A percentile compares a stretch with the other conserved stretches of the same genome.
phyloP scores from a whole-genome alignment of 441 rosid genomes.

The Eutrema salsugineum region DNA sequence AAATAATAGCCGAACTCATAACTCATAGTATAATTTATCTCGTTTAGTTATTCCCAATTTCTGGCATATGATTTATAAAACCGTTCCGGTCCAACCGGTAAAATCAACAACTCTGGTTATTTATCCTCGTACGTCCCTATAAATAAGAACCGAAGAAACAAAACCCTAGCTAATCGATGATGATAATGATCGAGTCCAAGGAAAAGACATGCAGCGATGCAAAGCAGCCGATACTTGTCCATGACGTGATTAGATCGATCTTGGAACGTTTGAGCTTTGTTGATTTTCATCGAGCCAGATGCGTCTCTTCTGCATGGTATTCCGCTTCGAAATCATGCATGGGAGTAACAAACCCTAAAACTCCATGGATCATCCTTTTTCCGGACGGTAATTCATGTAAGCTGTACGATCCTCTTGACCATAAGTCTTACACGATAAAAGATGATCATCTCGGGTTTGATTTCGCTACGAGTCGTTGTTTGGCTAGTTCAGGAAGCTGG shows the following conservation, averaged over 20 bases:
- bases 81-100: too few relatives aligned
- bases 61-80: too few relatives aligned
- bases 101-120: too few relatives aligned
- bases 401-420: neutral
- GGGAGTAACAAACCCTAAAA: neutral
- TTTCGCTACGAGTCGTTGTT: neutral
- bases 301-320: neutral
- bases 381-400: neutral
- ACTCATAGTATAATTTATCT: too few relatives aligned
- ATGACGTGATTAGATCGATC: neutral
- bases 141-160: neutral
- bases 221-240: neutral
- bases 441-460: neutral
- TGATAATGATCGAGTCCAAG: neutral
- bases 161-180: too few relatives aligned
- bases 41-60: too few relatives aligned
- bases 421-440: neutral
- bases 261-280: slow-evolving; percentile 2
- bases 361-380: neutral
- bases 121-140: too few relatives aligned
- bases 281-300: slow-evolving; percentile 3
- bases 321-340: neutral
- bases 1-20: too few relatives aligned
- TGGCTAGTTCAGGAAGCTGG: neutral
- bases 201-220: neutral